Base-by-base conservation (phyloP, 2,329 filamentous ascomycete species). In the Juglanconis oblonga region DNA sequence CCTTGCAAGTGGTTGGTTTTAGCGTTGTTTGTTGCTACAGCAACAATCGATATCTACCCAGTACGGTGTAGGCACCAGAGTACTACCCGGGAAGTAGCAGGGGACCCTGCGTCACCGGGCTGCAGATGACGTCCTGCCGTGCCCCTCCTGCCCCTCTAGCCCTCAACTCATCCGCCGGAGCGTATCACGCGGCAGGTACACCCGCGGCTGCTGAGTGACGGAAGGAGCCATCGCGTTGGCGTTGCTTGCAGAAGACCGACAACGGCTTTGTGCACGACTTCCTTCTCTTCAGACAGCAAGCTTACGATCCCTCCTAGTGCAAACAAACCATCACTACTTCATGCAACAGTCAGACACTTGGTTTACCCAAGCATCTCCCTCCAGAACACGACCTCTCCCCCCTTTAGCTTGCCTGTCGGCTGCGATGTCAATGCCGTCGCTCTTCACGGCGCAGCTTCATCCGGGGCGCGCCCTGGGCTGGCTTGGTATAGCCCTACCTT, bases 381-480 rank as follows among this genome's bases (percentile, higher is more conserved):
- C 14, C 14, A 24, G 9, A 13, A 14, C 40, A 42, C 13, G n/a
- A 42, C 40, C 35, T 44, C 55, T 50, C 47, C 48, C n/a, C 29
- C 31, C 47, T 6, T 24, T 24, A 24, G 17, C 17, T 24, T 24
- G 5, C 51, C 9, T 40, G 17, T 5, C 45, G n/a, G 44, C 33
- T 13, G 33, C 33, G 13, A 17, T 38, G 36, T 58, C 33, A 6
- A 58, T 59, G 55, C 53, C 59, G 79, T 77, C 81, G 49, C 74
- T 83, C 52, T 83, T 85, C 67, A 78, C 75, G 36, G 85, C 85
- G 58, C 85, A 88, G 70, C 84, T 91, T 38, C 79, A 86, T 70
- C 88, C 88, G 17, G 86, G 87, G 35, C 81, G 84, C 68, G 86
- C 83, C 29, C 75, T 90, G 64, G 86, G 88, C n/a, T 86, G 86